Evolutionary conservation across 306 rosid genomes (phyloP), one percentile per base, ranked within the genome.

Genomic region (Rosa rugosa): DNA sequence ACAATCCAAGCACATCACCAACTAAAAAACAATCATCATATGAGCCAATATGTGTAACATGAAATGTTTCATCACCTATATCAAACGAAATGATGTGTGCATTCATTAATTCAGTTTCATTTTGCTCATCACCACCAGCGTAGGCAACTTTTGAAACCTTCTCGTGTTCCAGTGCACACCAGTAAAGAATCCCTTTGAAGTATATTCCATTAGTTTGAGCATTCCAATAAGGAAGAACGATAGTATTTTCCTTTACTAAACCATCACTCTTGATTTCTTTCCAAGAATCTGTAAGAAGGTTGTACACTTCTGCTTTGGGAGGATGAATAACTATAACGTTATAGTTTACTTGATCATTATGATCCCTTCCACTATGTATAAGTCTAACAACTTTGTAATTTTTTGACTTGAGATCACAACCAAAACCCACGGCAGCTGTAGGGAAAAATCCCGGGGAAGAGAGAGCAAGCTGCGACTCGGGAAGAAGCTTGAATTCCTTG

Each of bases 51-150:
- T 46, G 3, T 9, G 23, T 38, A 8, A 22, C 6, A n/a, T 68
- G 51, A 67, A 77, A 77, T 51, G 54, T 51, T 49, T 27, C 65
- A 34, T 65, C 20, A 31, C 64, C 51, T 63, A 77, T 17, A 50
- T 77, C 34, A 10, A 77, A 77, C 11, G 56, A 51, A 20, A 77
- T 47, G 42, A 50, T 51, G 5, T 9, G 5, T 27, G 27, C 60
- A 46, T 10, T 20, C 57, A 51, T 50, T 27, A 27, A 27, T 8
- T 78, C 83, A 65, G 63, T 56, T 38, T 73, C 73, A 0, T 9
- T 40, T 3, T 40, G 4, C 41, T 40, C 41, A 40, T 40, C 41
- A 40, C 1, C 31, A 27, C 31, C 31, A 27, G 31, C 31, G 31
- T 40, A 40, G 4, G 4, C 41, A 40, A 3, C 41, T 40, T 40